Base-by-base conservation (phyloP, 345 rosid species). In the Toxicodendron radicans region DNA sequence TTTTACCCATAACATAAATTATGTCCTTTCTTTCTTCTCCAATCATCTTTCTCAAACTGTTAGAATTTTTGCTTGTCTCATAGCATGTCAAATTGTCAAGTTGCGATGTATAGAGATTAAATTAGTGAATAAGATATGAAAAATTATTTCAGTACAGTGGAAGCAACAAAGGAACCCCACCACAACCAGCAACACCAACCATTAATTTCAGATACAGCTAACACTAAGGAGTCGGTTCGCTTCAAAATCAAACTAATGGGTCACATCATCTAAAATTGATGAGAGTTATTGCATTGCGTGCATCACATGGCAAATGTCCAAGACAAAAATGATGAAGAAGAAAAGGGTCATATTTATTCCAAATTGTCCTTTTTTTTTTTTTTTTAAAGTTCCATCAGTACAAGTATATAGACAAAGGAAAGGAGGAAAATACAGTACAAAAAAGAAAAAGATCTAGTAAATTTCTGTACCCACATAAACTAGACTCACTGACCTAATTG, bases 341-440 rank as follows among this genome's bases (percentile, higher is more conserved):
- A 80, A 66, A 71, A 72, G 80, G 85, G 77, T 64, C 74, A 77
- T 75, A 78, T 83, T 91, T 91, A 91, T 90, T 88, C 79, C 80
- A 76, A 74, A 60, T 70, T n/a, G n/a, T n/a, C n/a, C n/a, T 71
- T 78, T 72, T 78, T 75, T 60, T 62, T 24, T n/a, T 56, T 46
- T 51, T 51, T 51, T 51, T 51, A 1, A 56, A 66, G 81, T 79
- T 84, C 83, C 88, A 90, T 84, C 89, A 83, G 84, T 87, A 89
- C 98, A 86, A 65, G 81, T 87, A 88, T 88, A 82, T 88, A 82
- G 80, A 90, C 87, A 87, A 78, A 73, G 75, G 79, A 79, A 79
- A 75, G 75, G 71, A 83, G 67, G 75, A 84, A 79, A 74, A 66
- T 78, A 84, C 87, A 85, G 66, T 83, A 83, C 86, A 74, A 76